These are phyloP conservation scores for Penicillium manginii DNA, from an alignment of 495 filamentous ascomycete genomes.

Conservation along the genomic window DNA sequence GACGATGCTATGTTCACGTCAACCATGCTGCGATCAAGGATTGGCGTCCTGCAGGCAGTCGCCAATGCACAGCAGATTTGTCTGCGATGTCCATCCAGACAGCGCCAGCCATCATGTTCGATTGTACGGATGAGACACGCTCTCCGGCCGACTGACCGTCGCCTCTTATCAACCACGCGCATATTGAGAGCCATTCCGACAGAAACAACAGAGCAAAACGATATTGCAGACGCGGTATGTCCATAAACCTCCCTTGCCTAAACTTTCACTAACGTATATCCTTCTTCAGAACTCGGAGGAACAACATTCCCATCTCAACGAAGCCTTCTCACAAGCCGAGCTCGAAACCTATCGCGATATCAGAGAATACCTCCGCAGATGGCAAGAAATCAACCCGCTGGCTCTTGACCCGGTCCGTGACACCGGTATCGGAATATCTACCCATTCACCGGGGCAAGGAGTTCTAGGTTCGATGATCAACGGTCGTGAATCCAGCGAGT, in stretches of 20 bases:
- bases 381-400: slow-evolving; percentile 47
- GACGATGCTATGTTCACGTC: slow-evolving; percentile 14
- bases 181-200: slow-evolving; percentile 5
- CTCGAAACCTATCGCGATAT: slow-evolving; percentile 47
- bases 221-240: neutral
- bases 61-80: slow-evolving; percentile 12
- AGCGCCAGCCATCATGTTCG: slow-evolving; percentile 3
- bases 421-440: slow-evolving; percentile 20
- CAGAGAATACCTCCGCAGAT: slow-evolving; percentile 55
- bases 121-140: neutral
- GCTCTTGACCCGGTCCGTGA: slow-evolving; percentile 40
- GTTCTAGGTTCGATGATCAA: slow-evolving; percentile 42
- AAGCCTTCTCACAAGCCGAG: slow-evolving; percentile 37
- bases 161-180: slow-evolving; percentile 18
- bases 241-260: neutral
- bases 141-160: neutral
- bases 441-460: slow-evolving; percentile 16
- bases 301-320: slow-evolving; percentile 21
- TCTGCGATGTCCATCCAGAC: slow-evolving; percentile 9
- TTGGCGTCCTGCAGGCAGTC: slow-evolving; percentile 25
- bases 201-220: neutral
- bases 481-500: slow-evolving; percentile 40
- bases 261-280: neutral
- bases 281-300: neutral
- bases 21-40: slow-evolving; percentile 31